A percentile compares a stretch with the other conserved stretches of the same genome.
Conservation (phyloP, 2,329 filamentous ascomycete genomes). For the Pseudohalonectria lignicola region DNA sequence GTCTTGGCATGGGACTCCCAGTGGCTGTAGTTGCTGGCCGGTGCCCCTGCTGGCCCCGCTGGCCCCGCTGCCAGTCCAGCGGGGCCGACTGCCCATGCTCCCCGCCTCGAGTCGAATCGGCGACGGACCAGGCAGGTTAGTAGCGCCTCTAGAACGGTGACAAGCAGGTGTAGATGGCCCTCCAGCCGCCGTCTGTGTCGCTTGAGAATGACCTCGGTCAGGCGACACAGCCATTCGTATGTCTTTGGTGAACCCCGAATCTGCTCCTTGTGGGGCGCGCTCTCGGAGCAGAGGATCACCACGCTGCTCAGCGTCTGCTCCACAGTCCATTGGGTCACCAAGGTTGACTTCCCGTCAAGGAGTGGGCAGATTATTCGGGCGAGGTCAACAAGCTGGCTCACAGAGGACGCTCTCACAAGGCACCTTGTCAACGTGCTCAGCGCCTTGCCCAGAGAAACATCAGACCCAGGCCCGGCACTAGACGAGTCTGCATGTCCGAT, state of each 20-base stretch:
- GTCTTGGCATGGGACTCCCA: conserved; percentile 33
- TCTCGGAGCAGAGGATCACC: conserved; percentile 19
- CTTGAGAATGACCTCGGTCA: conserved; percentile 44
- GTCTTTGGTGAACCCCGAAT: conserved; percentile 18
- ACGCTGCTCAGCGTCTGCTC: conserved; percentile 39
- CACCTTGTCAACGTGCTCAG: conserved; percentile 27
- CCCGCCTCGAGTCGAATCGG: conserved; percentile 13
- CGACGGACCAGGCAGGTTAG: conserved; percentile 38
- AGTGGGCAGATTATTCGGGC: conserved; percentile 31
- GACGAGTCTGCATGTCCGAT: too few species aligned
- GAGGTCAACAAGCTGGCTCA: conserved; percentile 22
- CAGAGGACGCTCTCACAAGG: conserved; percentile 17
- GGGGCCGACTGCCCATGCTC: conserved; percentile 12
- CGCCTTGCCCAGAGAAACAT: conserved; percentile 25
- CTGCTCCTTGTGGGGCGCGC: conserved; percentile 1
- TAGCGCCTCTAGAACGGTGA: conserved; percentile 43
- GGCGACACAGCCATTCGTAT: conserved; percentile 36
- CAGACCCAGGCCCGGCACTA: conserved; percentile 1
- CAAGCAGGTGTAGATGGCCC: conserved; percentile 49
- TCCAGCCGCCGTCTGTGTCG: conserved; percentile 50
- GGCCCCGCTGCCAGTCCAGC: too few species aligned
- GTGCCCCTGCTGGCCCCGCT: too few species aligned
- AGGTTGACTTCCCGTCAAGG: conserved; percentile 36
- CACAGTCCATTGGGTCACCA: conserved; percentile 48
- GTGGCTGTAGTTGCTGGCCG: conserved; percentile 22